Evolutionary conservation across 768 basidiomycete genomes (phyloP), one percentile per base, ranked within the genome.

Genomic region (Boletus sp.): DNA sequence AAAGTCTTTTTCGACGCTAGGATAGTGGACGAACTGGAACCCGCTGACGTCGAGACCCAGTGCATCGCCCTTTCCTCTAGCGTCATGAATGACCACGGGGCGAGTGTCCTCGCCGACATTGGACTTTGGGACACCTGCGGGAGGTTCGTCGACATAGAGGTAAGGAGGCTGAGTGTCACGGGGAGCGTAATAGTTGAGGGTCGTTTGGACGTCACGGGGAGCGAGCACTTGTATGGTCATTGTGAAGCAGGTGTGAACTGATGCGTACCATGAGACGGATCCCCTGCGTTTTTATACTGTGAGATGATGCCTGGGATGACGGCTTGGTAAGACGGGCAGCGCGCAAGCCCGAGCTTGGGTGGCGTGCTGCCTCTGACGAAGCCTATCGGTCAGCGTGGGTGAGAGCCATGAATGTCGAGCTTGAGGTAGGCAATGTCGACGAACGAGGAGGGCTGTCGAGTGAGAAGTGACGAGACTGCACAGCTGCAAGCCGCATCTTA

Each of bases 31-130:
- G 58, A 74, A 74, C 57, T 74, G 71, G 64, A 80, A 80, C n/a
- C 79, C 79, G n/a, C 72, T 71, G 47, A 63, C 63, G 50, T 79
- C 77, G 38, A 76, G 67, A n/a, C 63, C 64, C 6, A 69, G 53
- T 1, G 54, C 30, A 37, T 57, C 55, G 25, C 61, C 70, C 43
- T 70, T 63, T 27, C 70, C 73, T 41, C 74, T 69, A 6, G 72
- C 50, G 39, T 75, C 68, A 40, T 72, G 65, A 19, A 75, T 42
- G 46, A 68, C 50, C 7, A 56, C 51, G 1, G 48, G 53, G 14
- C 43, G 65, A 11, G 23, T 41, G 47, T 66, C 66, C 27, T 34
- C 3, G n/a, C 66, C 66, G 25, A 75, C 30, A 55, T 77, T 77
- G 43, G 58, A 49, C 54, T 29, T 68, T 54, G 47, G 69, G 47